Evolutionary conservation across 75 land plant genomes (phyloP).

Genomic region (Pinus taeda): DNA sequence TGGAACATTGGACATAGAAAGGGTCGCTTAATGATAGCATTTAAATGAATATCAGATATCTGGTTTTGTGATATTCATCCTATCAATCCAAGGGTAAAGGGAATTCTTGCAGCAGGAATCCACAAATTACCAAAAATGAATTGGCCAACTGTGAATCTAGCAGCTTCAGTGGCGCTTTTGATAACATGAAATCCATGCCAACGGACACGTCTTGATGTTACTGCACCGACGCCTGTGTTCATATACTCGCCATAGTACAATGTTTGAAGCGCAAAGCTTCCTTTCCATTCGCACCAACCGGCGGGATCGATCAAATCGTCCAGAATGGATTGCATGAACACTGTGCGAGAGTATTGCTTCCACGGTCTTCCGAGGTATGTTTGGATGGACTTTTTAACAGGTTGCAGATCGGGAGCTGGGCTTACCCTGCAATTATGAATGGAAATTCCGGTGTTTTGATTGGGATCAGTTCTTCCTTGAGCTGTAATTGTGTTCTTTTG

Average conservation of each 20-base stretch:
- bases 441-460: slow-evolving; percentile 16
- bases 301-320: background rate
- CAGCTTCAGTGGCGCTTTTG: background rate
- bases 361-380: slow-evolving; percentile 7
- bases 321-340: slow-evolving; percentile 2
- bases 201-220: background rate
- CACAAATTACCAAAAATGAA: background rate
- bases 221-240: background rate
- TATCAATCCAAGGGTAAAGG: background rate
- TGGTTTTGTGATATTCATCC: no score
- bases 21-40: no score
- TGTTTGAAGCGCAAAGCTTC: background rate
- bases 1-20: no score
- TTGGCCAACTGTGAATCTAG: background rate
- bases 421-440: slow-evolving; percentile 12
- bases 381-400: background rate
- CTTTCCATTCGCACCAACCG: background rate
- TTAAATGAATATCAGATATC: no score
- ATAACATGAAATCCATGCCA: slow-evolving; percentile 2
- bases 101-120: background rate
- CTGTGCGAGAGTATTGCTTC: slow-evolving; percentile 8
- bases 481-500: slow-evolving; percentile 19
- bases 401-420: background rate
- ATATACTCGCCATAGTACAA: slow-evolving; percentile 3
- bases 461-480: slow-evolving; percentile 15